Base-by-base conservation (phyloP, 129 eudicot genomes). In the Arctium minus region DNA sequence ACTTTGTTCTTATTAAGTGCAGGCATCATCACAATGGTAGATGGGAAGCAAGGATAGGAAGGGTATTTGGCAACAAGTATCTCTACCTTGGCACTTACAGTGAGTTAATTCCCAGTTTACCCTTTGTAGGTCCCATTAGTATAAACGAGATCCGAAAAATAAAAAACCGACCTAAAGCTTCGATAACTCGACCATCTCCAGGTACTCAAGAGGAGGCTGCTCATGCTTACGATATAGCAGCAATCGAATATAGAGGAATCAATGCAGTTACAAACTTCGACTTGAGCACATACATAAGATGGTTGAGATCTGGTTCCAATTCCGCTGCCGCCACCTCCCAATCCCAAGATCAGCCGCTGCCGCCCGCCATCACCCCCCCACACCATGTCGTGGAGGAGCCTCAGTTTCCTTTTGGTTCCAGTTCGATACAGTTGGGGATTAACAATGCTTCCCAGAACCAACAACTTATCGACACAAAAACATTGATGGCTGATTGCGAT, bases 11-110 rank as follows among this genome's bases (percentile, higher is more conserved):
- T 48, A 36, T 56, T 48, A 36, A 74, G 46, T 77, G 13, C 83
- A 93, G 98, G 89, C 98, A 93, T 72, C 94, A 93, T 85, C 98
- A 93, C 75, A 91, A 91, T 80, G 92, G 92, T 46, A 93, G 98
- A 87, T 93, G 94, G 96, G 98, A 93, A 86, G 96, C 98, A 85
- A 89, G 98, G 80, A 93, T 93, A 62, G 98, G 98, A 67, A 90
- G 98, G 44, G 98, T 93, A 48, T 93, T 88, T 72, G 98, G 98
- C 22, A 93, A 91, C 88, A 93, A 89, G 85, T 89, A 93, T 81
- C 88, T 91, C 36, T 91, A 93, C 83, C 92, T 89, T 36, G 98
- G 98, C 74, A 89, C 98, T 40, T 88, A 87, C 72, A 48, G 98
- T 93, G 36, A 88, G 97, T 88, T 5, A 60, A 60, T 60, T 72